Evolutionary conservation across 352 stramenopile genomes (phyloP).

Genomic region (Pythium guiyangense): DNA sequence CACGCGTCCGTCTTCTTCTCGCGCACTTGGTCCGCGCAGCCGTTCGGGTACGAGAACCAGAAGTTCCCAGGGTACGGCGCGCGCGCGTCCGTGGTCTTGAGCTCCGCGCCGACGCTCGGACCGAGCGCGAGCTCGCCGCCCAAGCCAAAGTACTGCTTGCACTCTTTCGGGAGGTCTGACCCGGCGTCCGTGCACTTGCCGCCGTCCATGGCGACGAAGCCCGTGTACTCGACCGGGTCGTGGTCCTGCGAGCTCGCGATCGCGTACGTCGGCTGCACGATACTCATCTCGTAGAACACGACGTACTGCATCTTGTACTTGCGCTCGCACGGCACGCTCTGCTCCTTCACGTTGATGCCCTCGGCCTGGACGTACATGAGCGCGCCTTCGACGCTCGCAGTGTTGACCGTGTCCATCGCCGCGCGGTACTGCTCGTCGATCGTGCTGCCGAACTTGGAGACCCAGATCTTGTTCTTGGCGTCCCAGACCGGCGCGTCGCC

Average conservation of each 20-base stretch:
- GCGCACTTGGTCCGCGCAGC: constrained; percentile 7
- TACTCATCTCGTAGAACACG: constrained; percentile 27
- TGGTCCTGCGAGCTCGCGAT: constrained; percentile 17
- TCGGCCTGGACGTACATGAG: constrained; percentile 83
- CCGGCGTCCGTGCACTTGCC: constrained; percentile 14
- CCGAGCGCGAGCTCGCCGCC: constrained; percentile 18
- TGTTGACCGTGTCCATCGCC: constrained; percentile 68
- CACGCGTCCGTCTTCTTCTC: constrained; percentile 14
- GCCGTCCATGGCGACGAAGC: constrained; percentile 12
- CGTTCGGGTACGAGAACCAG: constrained; percentile 38
- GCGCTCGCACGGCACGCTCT: constrained; percentile 21
- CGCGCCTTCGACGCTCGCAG: constrained; percentile 62
- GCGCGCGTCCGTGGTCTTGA: constrained; percentile 12
- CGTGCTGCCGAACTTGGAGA: constrained; percentile 19
- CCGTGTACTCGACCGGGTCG: constrained; percentile 7
- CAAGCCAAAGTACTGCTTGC: constrained; percentile 18
- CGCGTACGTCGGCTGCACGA: constrained; percentile 17
- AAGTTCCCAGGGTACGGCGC: constrained; percentile 27
- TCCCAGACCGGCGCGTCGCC: constrained; percentile 23
- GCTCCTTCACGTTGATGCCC: constrained; percentile 35
- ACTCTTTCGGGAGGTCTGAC: constrained; percentile 13
- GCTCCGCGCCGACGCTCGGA: constrained; percentile 6
- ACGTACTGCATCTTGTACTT: constrained; percentile 35
- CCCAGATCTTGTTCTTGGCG: constrained; percentile 13
- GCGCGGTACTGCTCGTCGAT: constrained; percentile 23